Evolutionary conservation across 108 stramenopile genomes (phyloP).

Genomic region (Seminavis robusta): DNA sequence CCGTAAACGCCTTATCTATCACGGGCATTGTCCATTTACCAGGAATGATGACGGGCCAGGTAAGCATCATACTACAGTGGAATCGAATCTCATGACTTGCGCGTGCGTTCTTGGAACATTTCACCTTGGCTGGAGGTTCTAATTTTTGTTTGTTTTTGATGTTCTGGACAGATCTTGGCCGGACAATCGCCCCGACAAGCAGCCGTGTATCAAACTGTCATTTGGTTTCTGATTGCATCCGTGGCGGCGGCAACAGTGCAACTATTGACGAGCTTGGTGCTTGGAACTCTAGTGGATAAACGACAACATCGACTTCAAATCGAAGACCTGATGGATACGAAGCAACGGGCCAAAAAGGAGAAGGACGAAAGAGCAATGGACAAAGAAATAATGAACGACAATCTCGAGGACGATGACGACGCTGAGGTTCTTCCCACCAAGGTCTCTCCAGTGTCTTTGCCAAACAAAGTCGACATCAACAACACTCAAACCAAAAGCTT

Average conservation of each 20-base stretch:
- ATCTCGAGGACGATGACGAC: not conserved
- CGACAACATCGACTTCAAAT: conserved; percentile 6
- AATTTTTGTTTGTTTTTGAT: too few relatives aligned
- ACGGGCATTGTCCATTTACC: conserved; percentile 86
- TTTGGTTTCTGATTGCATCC: conserved; percentile 74
- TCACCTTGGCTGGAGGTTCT: too few relatives aligned
- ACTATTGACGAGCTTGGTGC: conserved; percentile 31
- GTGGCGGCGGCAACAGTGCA: conserved; percentile 23
- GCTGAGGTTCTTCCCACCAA: not conserved
- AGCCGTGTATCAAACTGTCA: conserved; percentile 81
- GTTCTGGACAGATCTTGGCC: conserved; percentile 86
- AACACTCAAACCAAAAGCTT: not conserved
- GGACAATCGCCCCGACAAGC: conserved; percentile 73
- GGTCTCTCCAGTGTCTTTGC: not conserved
- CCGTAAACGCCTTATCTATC: conserved; percentile 61
- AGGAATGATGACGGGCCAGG: conserved; percentile 95
- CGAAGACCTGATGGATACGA: not conserved
- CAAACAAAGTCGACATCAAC: not conserved
- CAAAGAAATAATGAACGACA: not conserved
- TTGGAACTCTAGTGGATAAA: conserved; percentile 25
- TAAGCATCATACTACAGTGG: too few relatives aligned
- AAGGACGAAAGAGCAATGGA: conserved; percentile 5
- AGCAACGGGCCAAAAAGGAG: not conserved
- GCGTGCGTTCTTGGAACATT: too few relatives aligned
- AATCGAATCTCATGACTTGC: too few relatives aligned